phyloP scores from a whole-genome alignment of 169 alveolate genomes.

The Plasmodium fragile region DNA sequence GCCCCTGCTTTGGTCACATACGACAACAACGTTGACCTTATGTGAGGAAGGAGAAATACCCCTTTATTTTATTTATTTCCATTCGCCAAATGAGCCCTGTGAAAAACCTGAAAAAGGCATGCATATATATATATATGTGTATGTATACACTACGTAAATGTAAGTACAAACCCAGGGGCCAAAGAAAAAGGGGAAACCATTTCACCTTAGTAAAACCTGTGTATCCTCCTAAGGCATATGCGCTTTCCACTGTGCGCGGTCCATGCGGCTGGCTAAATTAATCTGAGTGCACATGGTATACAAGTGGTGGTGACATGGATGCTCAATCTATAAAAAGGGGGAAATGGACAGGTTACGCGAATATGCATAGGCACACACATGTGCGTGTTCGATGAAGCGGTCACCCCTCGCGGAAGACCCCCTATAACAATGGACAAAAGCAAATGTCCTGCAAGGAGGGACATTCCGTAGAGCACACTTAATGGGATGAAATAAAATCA shows the following conservation, averaged over 20 bases:
- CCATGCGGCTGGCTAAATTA: background rate
- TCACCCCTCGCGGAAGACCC: background rate
- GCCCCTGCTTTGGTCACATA: background rate
- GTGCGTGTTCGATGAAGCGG: background rate
- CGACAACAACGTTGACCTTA: background rate
- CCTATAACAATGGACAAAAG: background rate
- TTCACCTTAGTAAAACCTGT: background rate
- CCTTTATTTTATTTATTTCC: background rate
- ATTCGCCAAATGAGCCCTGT: background rate
- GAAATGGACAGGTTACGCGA: background rate
- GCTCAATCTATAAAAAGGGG: constrained; percentile 2
- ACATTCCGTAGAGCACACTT: background rate
- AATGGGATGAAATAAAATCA: background rate
- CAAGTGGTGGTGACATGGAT: background rate
- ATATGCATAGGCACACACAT: background rate
- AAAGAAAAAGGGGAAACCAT: background rate
- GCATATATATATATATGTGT: background rate
- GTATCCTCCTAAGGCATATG: background rate
- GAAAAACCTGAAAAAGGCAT: background rate
- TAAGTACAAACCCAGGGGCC: background rate
- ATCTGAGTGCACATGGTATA: background rate
- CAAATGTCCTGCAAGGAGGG: background rate
- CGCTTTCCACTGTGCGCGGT: background rate
- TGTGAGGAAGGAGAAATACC: background rate
- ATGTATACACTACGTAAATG: background rate